Conservation (phyloP, 1,139 yeast genomes). For the Lodderomyces pseudojiufengensis region DNA sequence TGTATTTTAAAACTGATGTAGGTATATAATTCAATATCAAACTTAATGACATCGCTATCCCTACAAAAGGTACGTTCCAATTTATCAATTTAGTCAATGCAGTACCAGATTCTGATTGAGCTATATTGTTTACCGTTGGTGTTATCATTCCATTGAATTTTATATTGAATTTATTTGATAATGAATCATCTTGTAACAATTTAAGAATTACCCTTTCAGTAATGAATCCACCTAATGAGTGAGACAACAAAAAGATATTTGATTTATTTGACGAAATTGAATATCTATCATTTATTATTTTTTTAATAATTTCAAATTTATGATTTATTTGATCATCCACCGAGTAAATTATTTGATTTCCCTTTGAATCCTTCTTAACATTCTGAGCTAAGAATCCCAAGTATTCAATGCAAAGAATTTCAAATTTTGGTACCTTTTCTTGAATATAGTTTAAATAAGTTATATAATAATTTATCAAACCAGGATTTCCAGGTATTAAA, state of each 20-base stretch:
- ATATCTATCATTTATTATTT: slow-evolving; percentile 17
- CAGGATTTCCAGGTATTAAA: slow-evolving; percentile 71
- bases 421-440: slow-evolving; percentile 39
- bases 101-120: slow-evolving; percentile 48
- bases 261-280: slow-evolving; percentile 14
- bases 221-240: slow-evolving; percentile 61
- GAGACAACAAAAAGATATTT: slow-evolving; percentile 49
- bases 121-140: slow-evolving; percentile 60
- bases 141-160: slow-evolving; percentile 56
- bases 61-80: slow-evolving; percentile 30
- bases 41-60: slow-evolving; percentile 19
- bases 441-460: slow-evolving; percentile 48
- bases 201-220: slow-evolving; percentile 49
- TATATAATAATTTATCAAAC: slow-evolving; percentile 54
- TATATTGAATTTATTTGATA: slow-evolving; percentile 12
- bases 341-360: slow-evolving; percentile 20
- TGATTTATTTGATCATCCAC: slow-evolving; percentile 53
- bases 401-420: slow-evolving; percentile 53
- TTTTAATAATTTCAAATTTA: slow-evolving; percentile 37
- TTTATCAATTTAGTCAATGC: slow-evolving; percentile 28
- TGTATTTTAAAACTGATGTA: slow-evolving; percentile 10
- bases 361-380: no score
- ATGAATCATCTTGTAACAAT: slow-evolving; percentile 14
- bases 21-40: slow-evolving; percentile 20
- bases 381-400: slow-evolving; percentile 30